These are phyloP conservation scores for Fusarium tuaranense DNA, from an alignment of 2,329 filamentous ascomycete genomes.

Conservation along the genomic window DNA sequence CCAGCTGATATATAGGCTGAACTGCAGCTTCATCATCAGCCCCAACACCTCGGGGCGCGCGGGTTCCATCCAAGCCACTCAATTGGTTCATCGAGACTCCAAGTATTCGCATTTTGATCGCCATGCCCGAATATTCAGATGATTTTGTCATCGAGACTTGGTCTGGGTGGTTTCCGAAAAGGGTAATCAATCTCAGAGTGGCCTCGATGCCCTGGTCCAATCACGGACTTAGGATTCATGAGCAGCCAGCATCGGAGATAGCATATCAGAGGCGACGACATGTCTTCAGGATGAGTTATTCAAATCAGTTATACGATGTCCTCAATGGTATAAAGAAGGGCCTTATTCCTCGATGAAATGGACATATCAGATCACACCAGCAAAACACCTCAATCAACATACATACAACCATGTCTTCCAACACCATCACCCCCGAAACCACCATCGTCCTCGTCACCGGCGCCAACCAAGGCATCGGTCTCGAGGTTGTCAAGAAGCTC, in stretches of 20 bases:
- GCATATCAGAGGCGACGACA: background rate
- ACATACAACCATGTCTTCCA: constrained; percentile 14
- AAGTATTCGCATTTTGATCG: background rate
- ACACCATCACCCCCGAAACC: constrained; percentile 13
- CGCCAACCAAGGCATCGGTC: constrained; percentile 28
- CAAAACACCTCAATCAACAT: background rate
- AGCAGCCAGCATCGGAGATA: constrained; percentile 11
- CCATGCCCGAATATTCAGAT: background rate
- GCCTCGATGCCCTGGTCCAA: constrained; percentile 21
- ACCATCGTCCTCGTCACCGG: constrained; percentile 24
- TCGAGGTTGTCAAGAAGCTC: constrained; percentile 25
- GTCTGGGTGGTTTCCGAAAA: constrained; percentile 15
- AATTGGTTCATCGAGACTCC: background rate
- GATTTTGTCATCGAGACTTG: background rate
- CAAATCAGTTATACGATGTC: background rate
- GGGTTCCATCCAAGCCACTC: background rate
- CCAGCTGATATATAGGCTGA: background rate
- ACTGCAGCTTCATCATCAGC: background rate
- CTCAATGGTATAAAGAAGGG: constrained; percentile 12
- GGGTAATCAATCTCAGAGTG: constrained; percentile 34
- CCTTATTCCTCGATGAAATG: background rate
- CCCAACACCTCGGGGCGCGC: background rate
- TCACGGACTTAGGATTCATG: constrained; percentile 27
- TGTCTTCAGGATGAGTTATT: background rate
- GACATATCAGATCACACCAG: background rate